Evolutionary conservation across 768 basidiomycete species (phyloP).

Genomic region (Collybia sp.): DNA sequence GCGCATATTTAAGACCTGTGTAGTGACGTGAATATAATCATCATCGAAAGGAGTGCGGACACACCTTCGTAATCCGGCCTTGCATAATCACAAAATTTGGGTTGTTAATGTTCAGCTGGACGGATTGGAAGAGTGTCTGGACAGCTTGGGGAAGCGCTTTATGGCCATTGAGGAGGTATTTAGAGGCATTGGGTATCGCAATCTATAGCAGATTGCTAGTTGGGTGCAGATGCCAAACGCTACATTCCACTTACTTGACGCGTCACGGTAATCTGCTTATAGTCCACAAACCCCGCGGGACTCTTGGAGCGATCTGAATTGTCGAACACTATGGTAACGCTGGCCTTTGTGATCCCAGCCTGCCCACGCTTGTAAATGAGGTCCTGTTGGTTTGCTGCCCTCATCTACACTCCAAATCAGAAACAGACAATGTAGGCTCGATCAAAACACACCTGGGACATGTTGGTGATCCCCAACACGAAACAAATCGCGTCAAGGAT

Average conservation of each 20-base stretch:
- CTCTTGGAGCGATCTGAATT: constrained; percentile 86
- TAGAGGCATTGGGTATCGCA: constrained; percentile 87
- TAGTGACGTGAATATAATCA: not conserved
- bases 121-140: constrained; percentile 91
- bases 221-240: not conserved
- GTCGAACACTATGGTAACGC: constrained; percentile 98
- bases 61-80: constrained; percentile 95
- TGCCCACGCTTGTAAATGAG: constrained; percentile 99
- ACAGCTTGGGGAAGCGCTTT: constrained; percentile 81
- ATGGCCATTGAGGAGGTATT: constrained; percentile 95
- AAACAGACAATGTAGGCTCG: not conserved
- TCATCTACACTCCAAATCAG: constrained; percentile 56
- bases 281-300: constrained; percentile 77
- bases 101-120: constrained; percentile 99
- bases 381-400: constrained; percentile 93
- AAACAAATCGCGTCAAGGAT: constrained; percentile 99
- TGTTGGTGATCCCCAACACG: constrained; percentile 95
- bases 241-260: constrained; percentile 64
- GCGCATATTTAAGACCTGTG: constrained; percentile 91
- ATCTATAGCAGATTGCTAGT: constrained; percentile 45
- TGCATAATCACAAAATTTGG: constrained; percentile 99
- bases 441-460: constrained; percentile 64
- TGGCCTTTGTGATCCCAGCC: constrained; percentile 94
- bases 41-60: constrained; percentile 4
- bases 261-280: constrained; percentile 91